These are phyloP conservation scores for Staphylotrichum longicolle DNA, from an alignment of 495 filamentous ascomycete genomes.

Conservation along the genomic window DNA sequence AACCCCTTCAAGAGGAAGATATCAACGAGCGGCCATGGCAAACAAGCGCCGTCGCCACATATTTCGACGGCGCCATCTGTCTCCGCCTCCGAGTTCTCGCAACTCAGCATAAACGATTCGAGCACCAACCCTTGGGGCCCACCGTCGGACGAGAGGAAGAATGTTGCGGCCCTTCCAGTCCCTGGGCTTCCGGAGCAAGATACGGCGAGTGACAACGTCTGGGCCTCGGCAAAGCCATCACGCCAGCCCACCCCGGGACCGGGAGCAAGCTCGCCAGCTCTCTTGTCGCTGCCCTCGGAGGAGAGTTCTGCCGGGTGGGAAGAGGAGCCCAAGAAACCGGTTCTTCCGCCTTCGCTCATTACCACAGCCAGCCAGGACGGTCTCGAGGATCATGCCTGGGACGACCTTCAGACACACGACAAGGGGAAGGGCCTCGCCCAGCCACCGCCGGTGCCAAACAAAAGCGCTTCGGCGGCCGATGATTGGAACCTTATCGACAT, in stretches of 20 bases:
- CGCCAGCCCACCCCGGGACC: conserved; percentile 33
- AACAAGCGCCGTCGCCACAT: conserved; percentile 8
- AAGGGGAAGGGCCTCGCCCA: conserved; percentile 37
- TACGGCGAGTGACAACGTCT: conserved; percentile 32
- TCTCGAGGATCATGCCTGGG: conserved; percentile 47
- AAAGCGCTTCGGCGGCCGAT: conserved; percentile 34
- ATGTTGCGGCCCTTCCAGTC: conserved; percentile 21
- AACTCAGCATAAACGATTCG: conserved; percentile 41
- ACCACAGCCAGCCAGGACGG: conserved; percentile 30
- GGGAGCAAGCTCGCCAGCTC: conserved; percentile 25
- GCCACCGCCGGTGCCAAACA: conserved; percentile 19
- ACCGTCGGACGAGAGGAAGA: conserved; percentile 29
- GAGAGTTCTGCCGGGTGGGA: conserved; percentile 38
- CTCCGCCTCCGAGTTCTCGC: conserved; percentile 34
- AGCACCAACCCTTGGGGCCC: conserved; percentile 56
- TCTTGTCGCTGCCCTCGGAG: conserved; percentile 35
- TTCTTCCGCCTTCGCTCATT: conserved; percentile 19
- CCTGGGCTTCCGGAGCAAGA: conserved; percentile 34
- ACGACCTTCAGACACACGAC: conserved; percentile 36
- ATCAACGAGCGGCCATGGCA: conserved; percentile 17
- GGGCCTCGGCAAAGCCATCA: conserved; percentile 37
- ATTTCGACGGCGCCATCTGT: conserved; percentile 28
- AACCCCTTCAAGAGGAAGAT: conserved; percentile 55
- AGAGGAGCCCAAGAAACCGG: conserved; percentile 24
- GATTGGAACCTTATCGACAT: conserved; percentile 52